Base-by-base conservation (phyloP, 1,284 basidiomycete species). In the Pisolithus thermaeus region DNA sequence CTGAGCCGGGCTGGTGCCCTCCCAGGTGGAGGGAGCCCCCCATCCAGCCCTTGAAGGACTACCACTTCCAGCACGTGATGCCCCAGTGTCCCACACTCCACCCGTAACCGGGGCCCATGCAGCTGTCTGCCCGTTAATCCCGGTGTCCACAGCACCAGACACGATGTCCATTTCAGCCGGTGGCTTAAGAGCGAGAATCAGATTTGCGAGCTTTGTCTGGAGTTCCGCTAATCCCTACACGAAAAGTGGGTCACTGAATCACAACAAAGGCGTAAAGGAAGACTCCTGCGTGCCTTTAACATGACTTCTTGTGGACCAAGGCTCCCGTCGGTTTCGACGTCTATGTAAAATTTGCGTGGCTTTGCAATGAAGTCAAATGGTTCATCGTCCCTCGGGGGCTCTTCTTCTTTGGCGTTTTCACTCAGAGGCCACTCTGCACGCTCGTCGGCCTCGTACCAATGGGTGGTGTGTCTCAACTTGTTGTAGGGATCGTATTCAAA, bases 401-500 rank as follows among this genome's bases (percentile, higher is more conserved):
- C 81, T 70, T 97, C 94, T 67, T 94, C 90, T 54, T 79, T 76
- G 16, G 85, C 87, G 64, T 94, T 93, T 41, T 83, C 76, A 55
- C 87, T 80, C 5, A 92, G 66, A 1, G 91, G 92, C 92, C 92
- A 95, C 71, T 96, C 92, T 1, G 66, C 75, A 41, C 80, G 79
- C 59, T 78, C 74, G 62, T 93, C 87, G 36, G 76, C 79, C 73
- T 99, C 97, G 67, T 81, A 94, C 97, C 97, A 99, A 69, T 97
- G 86, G 3, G 90, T 85, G 2, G 97, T 99, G 70, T 99, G 97
- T 52, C 93, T 83, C 30, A 99, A 77, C 67, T 92, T 92, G 75
- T 99, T 99, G 74, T 98, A 82, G 12, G 97, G 97, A 70, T 99
- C 97, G 63, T 99, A 99, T 72, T 99, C 97, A 61, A 97, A 99